phyloP scores from a whole-genome alignment of 1,284 basidiomycete genomes.

The Moesziomyces sp. region DNA sequence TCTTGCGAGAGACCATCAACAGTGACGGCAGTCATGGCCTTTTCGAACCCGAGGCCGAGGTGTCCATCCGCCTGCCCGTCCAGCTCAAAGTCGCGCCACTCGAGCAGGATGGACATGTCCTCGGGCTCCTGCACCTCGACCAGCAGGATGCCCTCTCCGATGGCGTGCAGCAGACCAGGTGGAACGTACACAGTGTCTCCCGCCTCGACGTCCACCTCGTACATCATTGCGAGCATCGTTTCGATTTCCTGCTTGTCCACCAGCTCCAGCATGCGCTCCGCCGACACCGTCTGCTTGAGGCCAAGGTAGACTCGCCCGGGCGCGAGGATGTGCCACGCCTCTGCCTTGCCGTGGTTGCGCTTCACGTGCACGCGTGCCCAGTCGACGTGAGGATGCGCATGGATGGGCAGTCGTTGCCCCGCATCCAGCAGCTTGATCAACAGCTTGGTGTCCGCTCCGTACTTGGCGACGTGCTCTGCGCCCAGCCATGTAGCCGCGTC shows the following conservation, averaged over 20 bases:
- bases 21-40: conserved; percentile 30
- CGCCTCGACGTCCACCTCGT: conserved; percentile 15
- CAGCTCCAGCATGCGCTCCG: conserved; percentile 16
- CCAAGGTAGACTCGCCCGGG: conserved; percentile 27
- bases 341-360: conserved; percentile 36
- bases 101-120: conserved; percentile 32
- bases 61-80: conserved; percentile 25
- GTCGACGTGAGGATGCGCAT: conserved; percentile 34
- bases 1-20: conserved; percentile 1
- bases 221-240: conserved; percentile 27
- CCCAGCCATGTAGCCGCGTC: conserved; percentile 26
- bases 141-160: conserved; percentile 29
- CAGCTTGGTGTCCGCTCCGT: conserved; percentile 34
- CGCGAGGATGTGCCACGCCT: conserved; percentile 33
- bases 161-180: conserved; percentile 37
- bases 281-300: conserved; percentile 8
- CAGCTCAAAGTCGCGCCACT: conserved; percentile 32
- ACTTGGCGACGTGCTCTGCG: conserved; percentile 17
- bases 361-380: conserved; percentile 25
- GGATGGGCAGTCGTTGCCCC: conserved; percentile 33
- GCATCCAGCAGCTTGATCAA: conserved; percentile 39
- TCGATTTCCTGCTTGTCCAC: conserved; percentile 32
- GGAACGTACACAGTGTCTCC: conserved; percentile 40
- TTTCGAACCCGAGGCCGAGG: conserved; percentile 33
- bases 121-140: conserved; percentile 39